Evolutionary conservation across 208 protist species (phyloP).

Genomic region (Leishmania martiniquensis): DNA sequence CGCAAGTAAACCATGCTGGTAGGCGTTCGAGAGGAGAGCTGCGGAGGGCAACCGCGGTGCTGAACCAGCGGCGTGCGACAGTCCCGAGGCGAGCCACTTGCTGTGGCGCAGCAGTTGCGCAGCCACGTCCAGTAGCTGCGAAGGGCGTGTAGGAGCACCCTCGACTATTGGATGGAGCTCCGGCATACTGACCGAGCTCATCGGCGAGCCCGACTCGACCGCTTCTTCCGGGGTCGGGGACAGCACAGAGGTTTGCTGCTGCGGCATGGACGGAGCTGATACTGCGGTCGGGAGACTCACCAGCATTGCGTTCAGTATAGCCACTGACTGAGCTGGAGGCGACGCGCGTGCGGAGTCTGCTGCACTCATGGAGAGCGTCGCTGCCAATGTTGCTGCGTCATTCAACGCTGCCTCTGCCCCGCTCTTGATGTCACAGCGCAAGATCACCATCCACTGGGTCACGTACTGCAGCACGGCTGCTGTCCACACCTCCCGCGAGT

Average conservation of each 20-base stretch:
- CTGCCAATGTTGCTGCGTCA: not conserved
- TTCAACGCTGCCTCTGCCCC: not conserved
- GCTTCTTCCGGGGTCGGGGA: not conserved
- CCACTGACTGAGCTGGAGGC: slow-evolving; percentile 3
- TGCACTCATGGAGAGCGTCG: not conserved
- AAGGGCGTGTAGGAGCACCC: not conserved
- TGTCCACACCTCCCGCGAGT: not conserved
- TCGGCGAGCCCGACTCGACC: not conserved
- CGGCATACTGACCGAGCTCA: not conserved
- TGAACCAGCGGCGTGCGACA: slow-evolving; percentile 30
- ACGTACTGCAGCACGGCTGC: not conserved
- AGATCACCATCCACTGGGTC: not conserved
- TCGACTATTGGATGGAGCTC: not conserved
- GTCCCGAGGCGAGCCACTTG: slow-evolving; percentile 34
- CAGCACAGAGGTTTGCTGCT: not conserved
- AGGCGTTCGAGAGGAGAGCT: slow-evolving; percentile 16
- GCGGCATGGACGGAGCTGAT: not conserved
- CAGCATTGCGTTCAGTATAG: slow-evolving; percentile 28
- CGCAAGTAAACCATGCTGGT: slow-evolving; percentile 11
- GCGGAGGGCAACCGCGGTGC: slow-evolving; percentile 21
- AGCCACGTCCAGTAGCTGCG: not conserved
- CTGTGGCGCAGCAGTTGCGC: slow-evolving; percentile 27
- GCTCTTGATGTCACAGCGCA: not conserved
- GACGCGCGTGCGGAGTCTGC: not conserved
- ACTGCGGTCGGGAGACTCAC: slow-evolving; percentile 12